Base-by-base conservation (phyloP, 257 asterid genomes). In the Penstemon newberryi region DNA sequence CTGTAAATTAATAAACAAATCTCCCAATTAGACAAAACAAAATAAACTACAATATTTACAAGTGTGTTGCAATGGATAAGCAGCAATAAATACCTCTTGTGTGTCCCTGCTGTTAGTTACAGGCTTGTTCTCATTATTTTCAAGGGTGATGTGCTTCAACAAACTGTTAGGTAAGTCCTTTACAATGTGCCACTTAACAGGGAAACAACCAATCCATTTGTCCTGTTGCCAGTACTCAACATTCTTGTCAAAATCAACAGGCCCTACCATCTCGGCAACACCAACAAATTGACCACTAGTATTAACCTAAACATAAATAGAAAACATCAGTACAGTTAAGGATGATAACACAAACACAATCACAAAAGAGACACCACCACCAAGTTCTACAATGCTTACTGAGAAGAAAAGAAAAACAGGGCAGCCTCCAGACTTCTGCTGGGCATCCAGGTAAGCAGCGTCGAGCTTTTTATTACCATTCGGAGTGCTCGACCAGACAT, bases 221-320 rank as follows among this genome's bases (percentile, higher is more conserved):
- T 89, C 95, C 73, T 77, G 95, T 83, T 87, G 89, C 95, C 90
- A 89, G 72, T 83, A 89, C 66, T 85, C 90, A 40, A 87, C 77
- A 55, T 70, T 89, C 81, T 83, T 85, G 70, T 82, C 70, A 72
- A 85, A 87, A 78, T 89, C 92, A 56, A 89, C 92, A 3, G 80
- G 76, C 2, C 92, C 96, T 43, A 44, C 72, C 96, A 89, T 89
- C 80, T 89, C 91, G 0, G 86, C 91, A 57, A 86, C 87, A 65
- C 94, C 96, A 50, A 89, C 84, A 72, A 89, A 89, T 43, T 89
- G 94, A 6, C 95, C 90, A 51, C 88, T 85, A 33, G 83, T 75
- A 78, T 87, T 87, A 3, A 87, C 95, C 89, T 85, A 70, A n/a
- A 5, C 60, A 78, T 53, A 38, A 11, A 55, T 3, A 8, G 11